phyloP scores from a whole-genome alignment of 2,329 filamentous ascomycete species.

The Pseudogymnoascus destructans region DNA sequence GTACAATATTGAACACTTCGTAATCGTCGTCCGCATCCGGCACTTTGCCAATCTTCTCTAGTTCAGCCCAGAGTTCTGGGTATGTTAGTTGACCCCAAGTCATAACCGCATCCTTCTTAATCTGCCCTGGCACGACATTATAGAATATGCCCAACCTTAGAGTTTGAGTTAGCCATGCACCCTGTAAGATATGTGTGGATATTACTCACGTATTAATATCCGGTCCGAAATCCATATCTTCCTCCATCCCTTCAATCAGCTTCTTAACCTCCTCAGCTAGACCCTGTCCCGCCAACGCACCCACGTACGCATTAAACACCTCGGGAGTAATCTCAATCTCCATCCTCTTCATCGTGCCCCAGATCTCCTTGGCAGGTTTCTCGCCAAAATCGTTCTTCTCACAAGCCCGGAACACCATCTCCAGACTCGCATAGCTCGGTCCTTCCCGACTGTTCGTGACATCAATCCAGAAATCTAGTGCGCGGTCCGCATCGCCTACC shows the following conservation, averaged over 20 bases:
- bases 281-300: constrained; percentile 60
- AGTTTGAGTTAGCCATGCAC: neutral
- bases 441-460: constrained; percentile 78
- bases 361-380: constrained; percentile 51
- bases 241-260: constrained; percentile 53
- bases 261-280: constrained; percentile 54
- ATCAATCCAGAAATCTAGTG: constrained; percentile 70
- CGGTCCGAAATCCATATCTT: constrained; percentile 52
- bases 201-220: constrained; percentile 55
- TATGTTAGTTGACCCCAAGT: constrained; percentile 59
- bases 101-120: constrained; percentile 57
- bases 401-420: constrained; percentile 69
- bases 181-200: neutral
- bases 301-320: constrained; percentile 66
- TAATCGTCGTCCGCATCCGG: constrained; percentile 20
- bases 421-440: constrained; percentile 67
- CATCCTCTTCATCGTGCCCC: constrained; percentile 57
- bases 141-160: constrained; percentile 62
- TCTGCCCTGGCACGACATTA: constrained; percentile 55
- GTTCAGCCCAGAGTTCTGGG: constrained; percentile 53
- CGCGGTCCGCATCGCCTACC: constrained; percentile 51
- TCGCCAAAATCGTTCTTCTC: constrained; percentile 48
- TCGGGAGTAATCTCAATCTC: constrained; percentile 63
- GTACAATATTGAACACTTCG: constrained; percentile 20
- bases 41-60: constrained; percentile 29